Percentiles rank a stretch among this genome's conserved stretches.
phyloP scores from a whole-genome alignment of 768 basidiomycete genomes.

The Wakefieldia striispora region DNA sequence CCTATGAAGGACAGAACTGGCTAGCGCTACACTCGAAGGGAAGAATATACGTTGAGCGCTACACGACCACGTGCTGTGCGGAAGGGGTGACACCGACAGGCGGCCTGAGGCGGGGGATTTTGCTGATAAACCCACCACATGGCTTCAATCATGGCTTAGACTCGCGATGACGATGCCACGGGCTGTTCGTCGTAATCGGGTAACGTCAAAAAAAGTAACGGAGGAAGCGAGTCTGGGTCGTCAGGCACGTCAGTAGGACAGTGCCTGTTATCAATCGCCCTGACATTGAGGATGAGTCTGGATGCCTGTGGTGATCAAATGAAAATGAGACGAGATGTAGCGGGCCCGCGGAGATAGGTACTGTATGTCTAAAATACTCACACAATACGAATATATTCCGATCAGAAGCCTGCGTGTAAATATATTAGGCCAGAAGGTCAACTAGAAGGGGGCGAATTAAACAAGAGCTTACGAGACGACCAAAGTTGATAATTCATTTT shows the following conservation, averaged over 20 bases:
- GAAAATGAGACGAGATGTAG: background rate
- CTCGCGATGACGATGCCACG: constrained; percentile 10
- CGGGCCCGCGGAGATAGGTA: background rate
- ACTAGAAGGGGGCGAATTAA: background rate
- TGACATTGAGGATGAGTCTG: constrained; percentile 21
- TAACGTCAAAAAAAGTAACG: background rate
- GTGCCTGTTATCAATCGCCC: background rate
- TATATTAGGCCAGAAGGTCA: constrained; percentile 1
- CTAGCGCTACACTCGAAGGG: too few relatives aligned
- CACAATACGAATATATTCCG: constrained; percentile 20
- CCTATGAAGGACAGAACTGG: too few relatives aligned
- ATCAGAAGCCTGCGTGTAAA: constrained; percentile 12
- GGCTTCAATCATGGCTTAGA: background rate
- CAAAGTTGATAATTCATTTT: constrained; percentile 11
- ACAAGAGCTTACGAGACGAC: constrained; percentile 12
- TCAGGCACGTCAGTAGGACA: constrained; percentile 4
- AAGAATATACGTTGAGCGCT: too few relatives aligned
- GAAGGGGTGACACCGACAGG: too few relatives aligned
- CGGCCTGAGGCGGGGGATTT: too few relatives aligned
- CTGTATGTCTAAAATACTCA: constrained; percentile 5
- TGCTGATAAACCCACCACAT: too few relatives aligned
- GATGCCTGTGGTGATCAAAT: constrained; percentile 9
- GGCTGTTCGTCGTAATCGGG: constrained; percentile 1
- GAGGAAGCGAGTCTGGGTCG: constrained; percentile 2
- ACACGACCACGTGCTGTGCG: too few relatives aligned